Evolutionary conservation across 148 eudicot species (phyloP).

Genomic region (Diospyros kaki): DNA sequence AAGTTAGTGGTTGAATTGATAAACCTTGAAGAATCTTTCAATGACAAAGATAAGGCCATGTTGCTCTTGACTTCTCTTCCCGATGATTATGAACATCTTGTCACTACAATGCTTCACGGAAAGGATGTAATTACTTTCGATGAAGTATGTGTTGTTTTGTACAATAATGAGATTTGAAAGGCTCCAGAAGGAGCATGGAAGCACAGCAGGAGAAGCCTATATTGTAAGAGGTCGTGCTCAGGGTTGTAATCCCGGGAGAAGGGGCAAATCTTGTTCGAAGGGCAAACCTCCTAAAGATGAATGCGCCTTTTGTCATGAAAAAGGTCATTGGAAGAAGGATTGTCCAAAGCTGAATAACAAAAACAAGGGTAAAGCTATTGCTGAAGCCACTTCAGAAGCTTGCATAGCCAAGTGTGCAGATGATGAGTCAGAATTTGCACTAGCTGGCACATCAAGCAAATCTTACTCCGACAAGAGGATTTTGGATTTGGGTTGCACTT

Average conservation of each 20-base stretch:
- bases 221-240: neutral
- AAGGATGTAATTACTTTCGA: neutral
- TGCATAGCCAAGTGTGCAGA: neutral
- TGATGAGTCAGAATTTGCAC: neutral
- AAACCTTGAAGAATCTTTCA: neutral
- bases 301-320: slow-evolving; percentile 6
- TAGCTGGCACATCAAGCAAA: neutral
- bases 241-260: neutral
- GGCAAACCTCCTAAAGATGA: neutral
- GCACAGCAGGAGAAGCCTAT: neutral
- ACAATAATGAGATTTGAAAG: neutral
- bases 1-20: neutral
- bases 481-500: slow-evolving; percentile 1
- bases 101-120: neutral
- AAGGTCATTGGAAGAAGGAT: neutral
- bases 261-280: neutral
- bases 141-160: neutral
- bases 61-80: neutral
- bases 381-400: neutral
- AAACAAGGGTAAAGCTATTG: neutral
- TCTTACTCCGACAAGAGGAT: neutral
- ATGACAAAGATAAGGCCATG: slow-evolving; percentile 7
- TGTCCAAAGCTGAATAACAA: neutral
- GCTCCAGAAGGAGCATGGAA: neutral
- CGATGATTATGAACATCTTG: neutral